phyloP scores from a whole-genome alignment of 106 monocot species.

The Cymbidium sinense region DNA sequence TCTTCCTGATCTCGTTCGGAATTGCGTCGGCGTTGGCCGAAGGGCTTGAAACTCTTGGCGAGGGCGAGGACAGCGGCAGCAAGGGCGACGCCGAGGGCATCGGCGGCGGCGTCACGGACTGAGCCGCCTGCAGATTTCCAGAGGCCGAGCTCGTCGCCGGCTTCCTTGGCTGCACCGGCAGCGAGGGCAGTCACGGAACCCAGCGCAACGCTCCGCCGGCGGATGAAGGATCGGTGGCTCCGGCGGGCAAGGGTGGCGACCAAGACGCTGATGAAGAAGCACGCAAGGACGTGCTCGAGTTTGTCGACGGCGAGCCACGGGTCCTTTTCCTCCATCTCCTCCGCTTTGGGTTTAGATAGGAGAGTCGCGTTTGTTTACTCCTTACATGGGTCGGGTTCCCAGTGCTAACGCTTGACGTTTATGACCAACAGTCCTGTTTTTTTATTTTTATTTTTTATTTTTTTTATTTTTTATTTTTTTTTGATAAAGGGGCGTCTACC shows the following conservation, averaged over 20 bases:
- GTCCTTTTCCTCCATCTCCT: conserved; percentile 31
- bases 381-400: background rate
- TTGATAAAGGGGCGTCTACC: too few relatives aligned
- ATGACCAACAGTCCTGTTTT: too few relatives aligned
- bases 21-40: background rate
- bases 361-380: background rate
- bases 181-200: conserved; percentile 32
- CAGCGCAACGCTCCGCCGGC: conserved; percentile 29
- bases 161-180: conserved; percentile 58
- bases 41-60: background rate
- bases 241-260: conserved; percentile 18
- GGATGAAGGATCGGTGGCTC: conserved; percentile 26
- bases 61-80: conserved; percentile 19
- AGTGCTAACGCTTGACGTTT: background rate
- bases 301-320: conserved; percentile 52
- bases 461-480: too few relatives aligned
- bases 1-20: conserved; percentile 11
- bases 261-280: conserved; percentile 42
- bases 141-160: conserved; percentile 53
- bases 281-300: conserved; percentile 40
- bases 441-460: too few relatives aligned
- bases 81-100: conserved; percentile 38
- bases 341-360: background rate
- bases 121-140: conserved; percentile 56
- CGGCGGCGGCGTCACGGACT: conserved; percentile 51